These are phyloP conservation scores for Arabidopsis suecica DNA, from an alignment of 345 rosid species.

Conservation along the genomic window DNA sequence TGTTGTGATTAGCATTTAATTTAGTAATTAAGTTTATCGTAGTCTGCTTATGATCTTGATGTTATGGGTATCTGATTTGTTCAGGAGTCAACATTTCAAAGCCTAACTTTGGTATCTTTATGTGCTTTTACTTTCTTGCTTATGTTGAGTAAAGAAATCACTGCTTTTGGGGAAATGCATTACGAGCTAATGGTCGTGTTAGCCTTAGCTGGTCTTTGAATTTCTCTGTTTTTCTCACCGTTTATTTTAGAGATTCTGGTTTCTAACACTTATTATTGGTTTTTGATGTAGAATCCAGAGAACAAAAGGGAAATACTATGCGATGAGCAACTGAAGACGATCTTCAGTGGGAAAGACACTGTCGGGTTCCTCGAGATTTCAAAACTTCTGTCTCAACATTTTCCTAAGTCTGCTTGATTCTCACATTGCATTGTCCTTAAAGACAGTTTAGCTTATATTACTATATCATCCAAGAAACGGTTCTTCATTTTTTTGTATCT, in stretches of 20 bases:
- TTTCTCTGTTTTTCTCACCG: too few species aligned
- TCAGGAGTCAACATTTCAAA: background rate
- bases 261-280: background rate
- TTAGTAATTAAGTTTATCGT: background rate
- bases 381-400: constrained; percentile 63
- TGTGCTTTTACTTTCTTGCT: background rate
- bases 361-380: constrained; percentile 77
- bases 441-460: constrained; percentile 17
- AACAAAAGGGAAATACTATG: constrained; percentile 74
- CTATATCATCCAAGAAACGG: constrained; percentile 1
- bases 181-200: background rate
- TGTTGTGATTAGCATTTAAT: background rate
- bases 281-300: constrained; percentile 60
- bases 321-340: constrained; percentile 73
- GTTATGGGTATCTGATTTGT: background rate
- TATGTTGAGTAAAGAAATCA: constrained; percentile 4
- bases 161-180: background rate
- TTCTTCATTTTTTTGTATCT: background rate
- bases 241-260: background rate
- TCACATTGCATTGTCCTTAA: background rate
- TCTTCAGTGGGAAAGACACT: constrained; percentile 68
- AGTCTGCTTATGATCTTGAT: background rate
- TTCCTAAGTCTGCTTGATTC: constrained; percentile 58
- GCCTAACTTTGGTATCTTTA: background rate
- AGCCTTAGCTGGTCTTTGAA: background rate